These are phyloP conservation scores for Komagataella phaffii DNA, from an alignment of 805 yeast species.

Conservation along the genomic window DNA sequence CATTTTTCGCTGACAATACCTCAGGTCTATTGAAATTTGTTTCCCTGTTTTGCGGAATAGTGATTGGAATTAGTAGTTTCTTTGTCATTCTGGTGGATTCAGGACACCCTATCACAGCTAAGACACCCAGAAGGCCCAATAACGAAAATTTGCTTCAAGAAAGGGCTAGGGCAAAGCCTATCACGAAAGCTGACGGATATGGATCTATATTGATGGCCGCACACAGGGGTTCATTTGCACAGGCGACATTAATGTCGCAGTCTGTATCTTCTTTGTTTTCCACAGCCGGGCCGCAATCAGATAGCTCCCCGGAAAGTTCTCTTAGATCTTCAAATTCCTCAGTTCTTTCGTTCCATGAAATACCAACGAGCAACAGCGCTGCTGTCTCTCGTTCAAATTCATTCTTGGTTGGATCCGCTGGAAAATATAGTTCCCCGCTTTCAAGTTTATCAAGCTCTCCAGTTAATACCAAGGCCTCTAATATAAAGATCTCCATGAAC, in stretches of 20 bases:
- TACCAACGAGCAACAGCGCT: neutral
- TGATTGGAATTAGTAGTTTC: constrained; percentile 28
- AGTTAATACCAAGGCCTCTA: neutral
- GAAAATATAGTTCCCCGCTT: neutral
- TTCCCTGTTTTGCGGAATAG: constrained; percentile 33
- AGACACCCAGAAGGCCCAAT: neutral
- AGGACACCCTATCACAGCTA: neutral
- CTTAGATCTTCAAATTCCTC: neutral
- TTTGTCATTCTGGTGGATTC: constrained; percentile 18
- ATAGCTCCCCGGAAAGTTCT: neutral
- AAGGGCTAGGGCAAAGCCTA: neutral
- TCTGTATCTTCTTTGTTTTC: constrained; percentile 18
- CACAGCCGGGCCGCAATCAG: neutral
- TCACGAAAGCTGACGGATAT: constrained; percentile 1
- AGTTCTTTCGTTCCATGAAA: neutral
- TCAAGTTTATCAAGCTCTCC: neutral
- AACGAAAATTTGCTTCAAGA: neutral
- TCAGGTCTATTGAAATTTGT: constrained; percentile 43
- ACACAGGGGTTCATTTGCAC: constrained; percentile 23
- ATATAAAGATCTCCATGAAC: neutral
- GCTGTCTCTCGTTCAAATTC: neutral
- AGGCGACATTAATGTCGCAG: constrained; percentile 8
- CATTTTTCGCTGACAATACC: constrained; percentile 36
- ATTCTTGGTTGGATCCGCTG: neutral
- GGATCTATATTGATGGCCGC: constrained; percentile 11